Evolutionary conservation across 352 stramenopile species (phyloP), one percentile per base, ranked within the genome.

Genomic region (Pythium phragmitis): DNA sequence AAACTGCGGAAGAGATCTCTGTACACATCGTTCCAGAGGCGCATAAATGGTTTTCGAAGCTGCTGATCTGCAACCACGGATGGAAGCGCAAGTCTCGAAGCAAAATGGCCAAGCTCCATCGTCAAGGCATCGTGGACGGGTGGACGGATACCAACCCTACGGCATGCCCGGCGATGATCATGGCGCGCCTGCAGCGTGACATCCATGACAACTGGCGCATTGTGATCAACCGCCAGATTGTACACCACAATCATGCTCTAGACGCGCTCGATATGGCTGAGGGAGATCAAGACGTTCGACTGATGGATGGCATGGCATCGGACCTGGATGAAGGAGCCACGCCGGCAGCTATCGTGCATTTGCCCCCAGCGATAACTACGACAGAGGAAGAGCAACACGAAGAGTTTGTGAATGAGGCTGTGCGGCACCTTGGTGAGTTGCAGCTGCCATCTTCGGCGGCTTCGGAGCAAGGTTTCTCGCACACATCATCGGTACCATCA

Each of bases 41-140:
- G 13, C 73, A 76, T 47, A 87, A 86, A 36, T 92, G 83, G 83
- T 89, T 85, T 45, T 91, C 81, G 1, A 92, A 92, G 67, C 61
- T 92, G 64, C 56, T 91, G 19, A 91, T 90, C 47, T 92, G 83
- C 57, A 87, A 77, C 7, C 80, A 88, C 51, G 83, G 83, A 0
- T 91, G 83, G 83, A 88, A 88, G 53, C 80, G 83, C 26, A 82
- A 85, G 70, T 77, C 70, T 11, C 73, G 81, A 6, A 79, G 71
- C 49, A 87, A 88, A 37, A 55, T 50, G 8, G 12, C 50, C 7
- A 53, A 67, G n/a, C 47, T 48, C 19, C 48, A 51, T 54, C 46
- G 26, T 2, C 54, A 39, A 19, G 49, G 48, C 7, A 49, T 36
- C 30, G 33, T 19, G 16, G 53, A 53, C 0, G 57, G 54, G 2